These are phyloP conservation scores for Phylloporus sp. DNA, from an alignment of 768 basidiomycete species.

Conservation along the genomic window DNA sequence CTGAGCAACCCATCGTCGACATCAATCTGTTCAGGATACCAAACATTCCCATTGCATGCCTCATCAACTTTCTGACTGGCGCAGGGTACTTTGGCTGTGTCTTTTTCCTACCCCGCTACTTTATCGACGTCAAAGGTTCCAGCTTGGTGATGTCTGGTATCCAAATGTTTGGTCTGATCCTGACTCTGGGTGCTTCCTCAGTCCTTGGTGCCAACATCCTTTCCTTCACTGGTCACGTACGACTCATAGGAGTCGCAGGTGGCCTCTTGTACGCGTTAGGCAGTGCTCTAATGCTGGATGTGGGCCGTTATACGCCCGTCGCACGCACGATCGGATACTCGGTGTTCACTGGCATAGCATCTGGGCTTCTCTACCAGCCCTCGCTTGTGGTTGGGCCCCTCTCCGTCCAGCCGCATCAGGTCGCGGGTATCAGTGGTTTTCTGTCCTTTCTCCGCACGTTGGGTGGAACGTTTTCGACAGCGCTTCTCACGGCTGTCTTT, in stretches of 20 bases:
- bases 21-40: slow-evolving; percentile 31
- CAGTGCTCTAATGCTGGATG: slow-evolving; percentile 31
- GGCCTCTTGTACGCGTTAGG: slow-evolving; percentile 33
- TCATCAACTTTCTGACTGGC: slow-evolving; percentile 37
- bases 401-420: slow-evolving; percentile 32
- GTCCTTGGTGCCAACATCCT: slow-evolving; percentile 34
- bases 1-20: slow-evolving; percentile 33
- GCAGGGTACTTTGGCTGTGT: slow-evolving; percentile 36
- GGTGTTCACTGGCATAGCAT: slow-evolving; percentile 28
- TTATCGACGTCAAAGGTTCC: slow-evolving; percentile 35
- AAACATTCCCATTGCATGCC: slow-evolving; percentile 34
- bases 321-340: slow-evolving; percentile 30
- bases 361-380: slow-evolving; percentile 33
- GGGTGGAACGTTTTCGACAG: slow-evolving; percentile 34
- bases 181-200: slow-evolving; percentile 31
- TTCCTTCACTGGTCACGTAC: slow-evolving; percentile 29
- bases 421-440: slow-evolving; percentile 36
- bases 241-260: slow-evolving; percentile 29
- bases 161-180: slow-evolving; percentile 35
- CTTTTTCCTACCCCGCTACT: slow-evolving; percentile 38
- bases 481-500: slow-evolving; percentile 32
- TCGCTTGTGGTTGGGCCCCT: slow-evolving; percentile 35
- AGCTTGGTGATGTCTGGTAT: slow-evolving; percentile 31
- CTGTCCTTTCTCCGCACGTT: slow-evolving; percentile 33
- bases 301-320: slow-evolving; percentile 29